Evolutionary conservation across 805 yeast species (phyloP), one percentile per base, ranked within the genome.

Genomic region (Starmerella etchellsii): DNA sequence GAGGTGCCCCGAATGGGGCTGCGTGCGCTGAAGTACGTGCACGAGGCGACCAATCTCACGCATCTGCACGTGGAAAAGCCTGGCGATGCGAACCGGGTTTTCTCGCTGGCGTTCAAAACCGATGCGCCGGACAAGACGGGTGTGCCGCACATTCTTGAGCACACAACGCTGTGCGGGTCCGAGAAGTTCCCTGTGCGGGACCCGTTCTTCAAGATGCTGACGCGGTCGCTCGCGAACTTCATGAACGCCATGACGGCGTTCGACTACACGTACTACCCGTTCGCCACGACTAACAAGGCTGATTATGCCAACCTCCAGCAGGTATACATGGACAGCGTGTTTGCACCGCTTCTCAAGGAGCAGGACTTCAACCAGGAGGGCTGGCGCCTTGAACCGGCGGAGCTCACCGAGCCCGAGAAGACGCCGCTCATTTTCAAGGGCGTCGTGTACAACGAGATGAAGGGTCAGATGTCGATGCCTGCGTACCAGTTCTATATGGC

Each of bases 161-260:
- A 91, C 60, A 87, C 96, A 5, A 87, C 97, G 1, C 64, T 91
- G 26, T 91, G 98, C 63, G 98, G 98, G 2, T 85, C 96, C 1
- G 67, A 71, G 42, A 81, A 79, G 55, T 91, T 75, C 59, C 96
- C 96, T 2, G 95, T 91, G 1, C 68, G 96, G 50, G 98, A 91
- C 61, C 98, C 98, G 2, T 91, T 91, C 60, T 91, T 91, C 71
- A 88, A 88, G 59, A 91, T 91, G 98, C 67, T 88, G 44, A 88
- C 85, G 59, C 65, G 96, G 48, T 84, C 96, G n/a, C 64, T 91
- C 54, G 77, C 95, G 26, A 91, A 84, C 58, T 91, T 85, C 61
- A 91, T 91, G 98, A 91, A 91, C 58, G 98, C 98, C 8, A 83
- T 91, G 95, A 91, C 98, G 0, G 98, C 94, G 19, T 87, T 81